These are phyloP conservation scores for Fusarium pseudocircinatum DNA, from an alignment of 2,329 filamentous ascomycete species.

Conservation along the genomic window DNA sequence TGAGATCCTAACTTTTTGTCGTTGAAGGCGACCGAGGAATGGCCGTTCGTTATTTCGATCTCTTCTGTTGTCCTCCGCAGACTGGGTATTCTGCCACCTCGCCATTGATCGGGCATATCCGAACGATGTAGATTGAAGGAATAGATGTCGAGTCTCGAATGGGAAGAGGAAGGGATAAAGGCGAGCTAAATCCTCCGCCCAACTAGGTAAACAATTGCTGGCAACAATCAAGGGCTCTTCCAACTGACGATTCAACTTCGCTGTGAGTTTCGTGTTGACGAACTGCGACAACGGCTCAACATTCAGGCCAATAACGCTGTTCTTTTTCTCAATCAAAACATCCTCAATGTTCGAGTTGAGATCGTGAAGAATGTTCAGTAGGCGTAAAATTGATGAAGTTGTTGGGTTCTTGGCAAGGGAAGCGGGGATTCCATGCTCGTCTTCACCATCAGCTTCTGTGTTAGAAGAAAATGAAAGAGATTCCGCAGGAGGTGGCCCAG, in stretches of 20 bases:
- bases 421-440: slow-evolving; percentile 72
- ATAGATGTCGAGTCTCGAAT: slow-evolving; percentile 96
- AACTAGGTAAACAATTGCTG: slow-evolving; percentile 93
- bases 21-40: slow-evolving; percentile 88
- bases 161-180: slow-evolving; percentile 97
- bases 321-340: slow-evolving; percentile 78
- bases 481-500: slow-evolving; percentile 82
- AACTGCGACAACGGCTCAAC: slow-evolving; percentile 91
- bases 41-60: slow-evolving; percentile 90
- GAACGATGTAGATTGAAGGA: slow-evolving; percentile 97
- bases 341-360: slow-evolving; percentile 95
- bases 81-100: slow-evolving; percentile 93
- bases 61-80: slow-evolving; percentile 79
- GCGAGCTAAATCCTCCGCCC: slow-evolving; percentile 94
- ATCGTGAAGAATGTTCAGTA: slow-evolving; percentile 91
- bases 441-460: slow-evolving; percentile 61
- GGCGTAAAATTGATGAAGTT: slow-evolving; percentile 85
- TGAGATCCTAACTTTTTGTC: slow-evolving; percentile 98
- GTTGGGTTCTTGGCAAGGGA: slow-evolving; percentile 85
- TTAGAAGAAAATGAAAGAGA: slow-evolving; percentile 66
- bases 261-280: slow-evolving; percentile 97
- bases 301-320: slow-evolving; percentile 74
- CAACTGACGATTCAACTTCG: slow-evolving; percentile 94
- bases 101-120: slow-evolving; percentile 98
- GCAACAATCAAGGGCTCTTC: slow-evolving; percentile 97